Percentiles rank a stretch among this genome's conserved stretches.
Conservation (phyloP, 371 early-diverging fungal species). For the Mortierella sp. region DNA sequence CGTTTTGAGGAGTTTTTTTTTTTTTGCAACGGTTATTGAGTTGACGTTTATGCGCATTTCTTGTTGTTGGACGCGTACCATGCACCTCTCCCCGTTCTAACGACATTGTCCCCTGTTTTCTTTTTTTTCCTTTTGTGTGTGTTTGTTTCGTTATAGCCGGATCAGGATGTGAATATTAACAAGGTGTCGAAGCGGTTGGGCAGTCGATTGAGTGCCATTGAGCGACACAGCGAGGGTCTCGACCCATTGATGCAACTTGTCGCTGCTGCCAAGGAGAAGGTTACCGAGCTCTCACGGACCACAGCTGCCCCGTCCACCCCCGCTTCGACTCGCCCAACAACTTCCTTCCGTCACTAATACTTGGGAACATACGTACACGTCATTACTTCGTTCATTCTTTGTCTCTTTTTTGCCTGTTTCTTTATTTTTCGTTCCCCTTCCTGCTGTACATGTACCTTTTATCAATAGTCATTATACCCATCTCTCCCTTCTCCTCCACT, state of each 20-base stretch:
- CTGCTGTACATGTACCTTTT: too few species aligned
- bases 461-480: too few species aligned
- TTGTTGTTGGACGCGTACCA: background rate
- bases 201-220: slow-evolving; percentile 31
- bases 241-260: slow-evolving; percentile 42
- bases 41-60: background rate
- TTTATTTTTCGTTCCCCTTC: too few species aligned
- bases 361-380: background rate
- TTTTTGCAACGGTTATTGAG: too few species aligned
- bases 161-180: slow-evolving; percentile 49
- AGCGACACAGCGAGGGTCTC: slow-evolving; percentile 36
- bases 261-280: slow-evolving; percentile 26
- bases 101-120: background rate
- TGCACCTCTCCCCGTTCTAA: background rate
- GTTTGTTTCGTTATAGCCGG: slow-evolving; percentile 32
- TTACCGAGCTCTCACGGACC: slow-evolving; percentile 6
- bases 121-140: background rate
- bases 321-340: background rate
- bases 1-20: background rate
- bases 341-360: background rate
- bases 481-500: too few species aligned
- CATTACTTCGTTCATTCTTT: too few species aligned
- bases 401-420: too few species aligned
- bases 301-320: slow-evolving; percentile 1
- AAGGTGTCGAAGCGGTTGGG: slow-evolving; percentile 48